Evolutionary conservation across 1,284 basidiomycete genomes (phyloP).

Genomic region (Boletus semigastroideus): DNA sequence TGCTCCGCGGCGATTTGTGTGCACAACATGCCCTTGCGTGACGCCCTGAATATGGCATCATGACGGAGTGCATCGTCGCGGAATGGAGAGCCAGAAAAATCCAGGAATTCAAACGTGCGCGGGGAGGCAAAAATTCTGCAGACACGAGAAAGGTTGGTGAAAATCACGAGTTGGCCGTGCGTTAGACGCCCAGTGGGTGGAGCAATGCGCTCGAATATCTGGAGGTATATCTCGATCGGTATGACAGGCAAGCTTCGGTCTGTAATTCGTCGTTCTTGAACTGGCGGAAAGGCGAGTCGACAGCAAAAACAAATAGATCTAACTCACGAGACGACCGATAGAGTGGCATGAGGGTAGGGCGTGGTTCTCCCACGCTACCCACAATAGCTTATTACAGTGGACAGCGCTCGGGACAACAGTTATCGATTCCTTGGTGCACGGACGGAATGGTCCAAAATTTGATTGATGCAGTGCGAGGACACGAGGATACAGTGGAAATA

Average conservation of each 20-base stretch:
- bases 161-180: conserved; percentile 12
- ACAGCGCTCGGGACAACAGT: background rate
- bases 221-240: conserved; percentile 38
- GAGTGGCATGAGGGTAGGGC: background rate
- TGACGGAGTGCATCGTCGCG: background rate
- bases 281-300: conserved; percentile 6
- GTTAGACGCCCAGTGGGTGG: background rate
- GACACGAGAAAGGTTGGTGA: conserved; percentile 38
- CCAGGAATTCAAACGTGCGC: conserved; percentile 36
- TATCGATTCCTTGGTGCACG: conserved; percentile 6
- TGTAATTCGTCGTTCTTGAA: conserved; percentile 14
- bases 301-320: background rate
- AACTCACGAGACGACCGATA: conserved; percentile 18
- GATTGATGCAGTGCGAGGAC: conserved; percentile 23
- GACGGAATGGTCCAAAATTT: conserved; percentile 15
- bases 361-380: too few relatives aligned
- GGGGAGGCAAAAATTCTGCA: conserved; percentile 40
- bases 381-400: too few relatives aligned
- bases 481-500: conserved; percentile 26
- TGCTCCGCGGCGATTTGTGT: conserved; percentile 12
- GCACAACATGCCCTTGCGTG: conserved; percentile 5
- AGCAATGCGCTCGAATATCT: conserved; percentile 35
- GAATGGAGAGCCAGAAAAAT: conserved; percentile 21
- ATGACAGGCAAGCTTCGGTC: conserved; percentile 17
- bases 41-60: background rate